Percentiles rank a stretch among this genome's conserved stretches.
These are phyloP conservation scores for Xylaria sp. DNA, from an alignment of 2,329 filamentous ascomycete genomes.

Conservation along the genomic window DNA sequence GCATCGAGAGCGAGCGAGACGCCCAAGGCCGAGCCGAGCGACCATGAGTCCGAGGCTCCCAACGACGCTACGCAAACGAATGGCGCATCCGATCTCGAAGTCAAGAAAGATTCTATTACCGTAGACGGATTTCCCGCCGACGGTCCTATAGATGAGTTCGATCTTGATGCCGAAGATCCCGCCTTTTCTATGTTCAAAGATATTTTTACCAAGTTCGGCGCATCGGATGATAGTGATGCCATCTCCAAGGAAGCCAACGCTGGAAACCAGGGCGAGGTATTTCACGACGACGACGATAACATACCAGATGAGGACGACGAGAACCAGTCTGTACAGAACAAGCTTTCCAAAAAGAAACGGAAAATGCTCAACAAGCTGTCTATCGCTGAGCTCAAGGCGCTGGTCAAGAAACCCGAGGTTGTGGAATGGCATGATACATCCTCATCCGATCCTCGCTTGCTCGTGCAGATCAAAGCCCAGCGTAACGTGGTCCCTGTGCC, in stretches of 20 bases:
- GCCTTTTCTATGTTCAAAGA: slow-evolving; percentile 85
- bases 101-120: slow-evolving; percentile 54
- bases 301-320: slow-evolving; percentile 87
- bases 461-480: slow-evolving; percentile 94
- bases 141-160: slow-evolving; percentile 59
- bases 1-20: slow-evolving; percentile 44
- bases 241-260: slow-evolving; percentile 71
- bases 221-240: slow-evolving; percentile 69
- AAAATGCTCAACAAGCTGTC: slow-evolving; percentile 93
- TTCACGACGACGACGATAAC: slow-evolving; percentile 84
- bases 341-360: slow-evolving; percentile 92
- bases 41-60: slow-evolving; percentile 43
- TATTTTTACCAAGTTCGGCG: slow-evolving; percentile 83
- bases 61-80: slow-evolving; percentile 46
- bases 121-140: slow-evolving; percentile 54
- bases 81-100: slow-evolving; percentile 52
- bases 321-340: slow-evolving; percentile 65
- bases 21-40: slow-evolving; percentile 50
- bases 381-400: slow-evolving; percentile 92
- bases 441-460: slow-evolving; percentile 84
- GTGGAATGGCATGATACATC: slow-evolving; percentile 98
- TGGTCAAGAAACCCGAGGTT: slow-evolving; percentile 90
- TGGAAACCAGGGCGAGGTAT: slow-evolving; percentile 84
- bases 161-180: slow-evolving; percentile 74
- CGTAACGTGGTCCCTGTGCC: slow-evolving; percentile 96